Evolutionary conservation across 2,329 filamentous ascomycete genomes (phyloP).

Genomic region (Chlorencoelia australis): DNA sequence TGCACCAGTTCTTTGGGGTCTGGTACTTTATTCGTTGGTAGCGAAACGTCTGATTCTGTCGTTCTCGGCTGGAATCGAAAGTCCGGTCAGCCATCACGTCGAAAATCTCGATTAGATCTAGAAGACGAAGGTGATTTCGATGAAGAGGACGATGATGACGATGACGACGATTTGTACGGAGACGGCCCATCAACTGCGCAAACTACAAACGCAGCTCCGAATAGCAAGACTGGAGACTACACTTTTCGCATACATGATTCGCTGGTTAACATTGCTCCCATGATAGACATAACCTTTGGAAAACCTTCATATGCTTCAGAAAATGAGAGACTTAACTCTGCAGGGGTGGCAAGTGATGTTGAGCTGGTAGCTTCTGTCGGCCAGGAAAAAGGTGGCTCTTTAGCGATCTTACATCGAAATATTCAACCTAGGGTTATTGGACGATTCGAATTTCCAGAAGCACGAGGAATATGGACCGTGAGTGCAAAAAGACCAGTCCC

Average conservation of each 20-base stretch:
- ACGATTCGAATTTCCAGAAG: constrained; percentile 61
- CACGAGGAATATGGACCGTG: constrained; percentile 73
- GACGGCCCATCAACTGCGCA: constrained; percentile 38
- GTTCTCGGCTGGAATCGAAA: constrained; percentile 72
- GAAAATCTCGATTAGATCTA: constrained; percentile 48
- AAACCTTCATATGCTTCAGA: constrained; percentile 37
- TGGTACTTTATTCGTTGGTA: constrained; percentile 72
- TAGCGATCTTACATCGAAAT: constrained; percentile 69
- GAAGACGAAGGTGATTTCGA: constrained; percentile 45
- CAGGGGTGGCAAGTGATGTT: constrained; percentile 44
- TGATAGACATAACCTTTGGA: constrained; percentile 65
- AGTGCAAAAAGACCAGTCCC: constrained; percentile 56
- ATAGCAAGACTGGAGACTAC: constrained; percentile 50
- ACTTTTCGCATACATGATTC: constrained; percentile 68
- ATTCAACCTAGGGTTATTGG: constrained; percentile 65
- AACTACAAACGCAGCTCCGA: constrained; percentile 25
- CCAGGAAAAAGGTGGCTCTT: constrained; percentile 52
- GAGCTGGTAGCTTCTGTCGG: constrained; percentile 54
- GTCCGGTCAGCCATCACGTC: constrained; percentile 49
- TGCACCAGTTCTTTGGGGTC: constrained; percentile 60
- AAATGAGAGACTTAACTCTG: constrained; percentile 34
- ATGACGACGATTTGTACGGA: constrained; percentile 53
- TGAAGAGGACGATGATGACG: constrained; percentile 40
- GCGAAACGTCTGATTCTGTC: constrained; percentile 70
- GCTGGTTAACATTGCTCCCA: constrained; percentile 68